phyloP scores from a whole-genome alignment of 75 land plant genomes.

The Adiantum capillusveneris region DNA sequence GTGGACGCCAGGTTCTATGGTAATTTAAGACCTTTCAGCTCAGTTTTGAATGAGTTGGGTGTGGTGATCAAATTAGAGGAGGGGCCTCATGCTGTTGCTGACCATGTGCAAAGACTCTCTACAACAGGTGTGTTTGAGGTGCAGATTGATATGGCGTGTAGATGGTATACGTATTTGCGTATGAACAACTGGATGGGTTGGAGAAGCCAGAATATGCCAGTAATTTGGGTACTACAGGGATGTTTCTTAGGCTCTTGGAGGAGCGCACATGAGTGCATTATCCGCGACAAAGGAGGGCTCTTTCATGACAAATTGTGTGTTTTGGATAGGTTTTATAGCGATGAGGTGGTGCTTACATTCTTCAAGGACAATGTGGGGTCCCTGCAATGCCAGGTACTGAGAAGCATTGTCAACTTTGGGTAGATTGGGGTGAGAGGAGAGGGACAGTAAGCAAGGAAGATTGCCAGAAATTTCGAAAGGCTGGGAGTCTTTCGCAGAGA shows the following conservation, averaged over 20 bases:
- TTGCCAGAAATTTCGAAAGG: not conserved
- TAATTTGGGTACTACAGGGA: conserved; percentile 2
- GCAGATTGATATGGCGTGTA: not conserved
- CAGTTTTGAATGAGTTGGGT: not conserved
- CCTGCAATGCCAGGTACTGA: not conserved
- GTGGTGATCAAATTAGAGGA: not conserved
- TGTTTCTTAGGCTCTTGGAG: not conserved
- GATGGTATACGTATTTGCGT: conserved; percentile 1
- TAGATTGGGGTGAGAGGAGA: not conserved
- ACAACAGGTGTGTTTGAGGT: not conserved
- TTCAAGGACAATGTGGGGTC: conserved; percentile 4
- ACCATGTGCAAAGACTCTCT: not conserved
- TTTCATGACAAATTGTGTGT: not conserved
- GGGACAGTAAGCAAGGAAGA: not conserved
- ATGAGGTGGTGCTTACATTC: not conserved
- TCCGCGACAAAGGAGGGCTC: not conserved
- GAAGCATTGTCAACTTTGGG: not conserved
- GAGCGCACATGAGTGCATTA: conserved; percentile 1
- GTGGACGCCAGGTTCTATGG: conserved; percentile 8
- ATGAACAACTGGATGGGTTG: not conserved
- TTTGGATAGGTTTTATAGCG: not conserved
- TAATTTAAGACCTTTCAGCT: not conserved
- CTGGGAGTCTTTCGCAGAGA: not conserved
- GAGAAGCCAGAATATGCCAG: not conserved
- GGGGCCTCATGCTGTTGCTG: not conserved